Evolutionary conservation across 345 rosid species (phyloP), one percentile per base, ranked within the genome.

Genomic region (Capsella bursapastoris): DNA sequence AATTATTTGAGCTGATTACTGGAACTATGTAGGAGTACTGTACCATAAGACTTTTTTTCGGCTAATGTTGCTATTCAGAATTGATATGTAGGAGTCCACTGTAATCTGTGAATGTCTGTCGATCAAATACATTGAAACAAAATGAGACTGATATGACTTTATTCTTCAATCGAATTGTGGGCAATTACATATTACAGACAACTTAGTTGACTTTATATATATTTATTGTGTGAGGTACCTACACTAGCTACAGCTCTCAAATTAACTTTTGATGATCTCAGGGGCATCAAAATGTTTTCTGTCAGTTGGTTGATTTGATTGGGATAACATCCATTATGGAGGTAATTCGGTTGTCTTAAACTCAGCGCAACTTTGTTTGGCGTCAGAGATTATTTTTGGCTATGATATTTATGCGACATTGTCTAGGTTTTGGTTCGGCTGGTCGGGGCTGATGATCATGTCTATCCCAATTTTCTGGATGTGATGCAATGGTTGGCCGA

Each of bases 261-360:
- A 64, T 53, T 74, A 64, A 64, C 11, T 63, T 73, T 73, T 73
- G 48, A 57, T 76, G 38, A 75, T 80, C 43, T 63, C 88, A 92
- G 99, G 94, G 82, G 29, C 97, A 92, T 87, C 91, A 89, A 55
- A 89, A 88, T 80, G 97, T 92, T 72, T 85, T 96, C 71, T 68
- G 85, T 69, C 89, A 85, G 56, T 78, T 96, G 77, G 98, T 96
- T 77, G 99, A 96, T 88, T 89, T 96, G 79, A 96, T 96, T 58
- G 98, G 99, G 76, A 88, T 96, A 73, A 96, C 98, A 58, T 96
- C 99, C 77, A 96, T 96, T 83, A 92, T 90, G 99, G 99, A 96
- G 98, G 99, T 96, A 82, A 68, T 65, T 66, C 37, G 34, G 49
- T 28, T 72, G 58, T 27, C 62, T 59, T 43, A 44, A 57, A 41